Base-by-base conservation (phyloP, 2,329 filamentous ascomycete genomes). In the Fusarium euwallaceae region DNA sequence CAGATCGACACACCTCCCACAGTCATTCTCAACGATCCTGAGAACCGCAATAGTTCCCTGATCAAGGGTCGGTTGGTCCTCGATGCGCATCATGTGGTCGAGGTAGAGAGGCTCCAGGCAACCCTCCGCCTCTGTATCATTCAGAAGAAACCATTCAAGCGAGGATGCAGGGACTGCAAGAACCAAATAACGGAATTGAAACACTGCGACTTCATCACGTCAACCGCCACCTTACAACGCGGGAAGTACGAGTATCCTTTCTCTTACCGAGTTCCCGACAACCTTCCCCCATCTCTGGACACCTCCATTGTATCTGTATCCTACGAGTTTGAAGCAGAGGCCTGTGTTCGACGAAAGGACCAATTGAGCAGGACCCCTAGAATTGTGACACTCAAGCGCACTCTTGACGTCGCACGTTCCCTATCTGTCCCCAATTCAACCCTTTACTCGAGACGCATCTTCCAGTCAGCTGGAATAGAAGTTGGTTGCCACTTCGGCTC, bases 401-500 rank as follows among this genome's bases (percentile, higher is more conserved):
- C 88, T 8, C 87, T 98, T 41, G 87, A 92, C 59, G 88, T 98
- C 75, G 92, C 92, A 83, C 94, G 96, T 67, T 93, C 95, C 17
- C 89, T 98, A 32, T 87, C 84, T 1, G 83, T 93, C 27, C 90
- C 94, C 0, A 92, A 94, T 45, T 88, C 89, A 48, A 94, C 95
- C 61, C 95, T 95, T 81, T 91, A 94, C 82, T 97, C 94, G 6
- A 72, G 51, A 2, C 62, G 74, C 1, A 92, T 97, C 67, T 94
- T 96, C 78, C 93, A 96, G 0, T 98, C 95, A 69, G 98, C 95
- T 70, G 96, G 97, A 82, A 92, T 98, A 76, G 95, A 94, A 72
- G 93, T 95, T 45, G 91, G 91, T 77, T 93, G 97, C 69, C 91
- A 93, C 74, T 92, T 97, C 66, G 92, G 93, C 22, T 90, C 94